A percentile compares a stretch with the other conserved stretches of the same genome.
These are phyloP conservation scores for Calonectria pteridis DNA, from an alignment of 2,329 filamentous ascomycete species.

Conservation along the genomic window DNA sequence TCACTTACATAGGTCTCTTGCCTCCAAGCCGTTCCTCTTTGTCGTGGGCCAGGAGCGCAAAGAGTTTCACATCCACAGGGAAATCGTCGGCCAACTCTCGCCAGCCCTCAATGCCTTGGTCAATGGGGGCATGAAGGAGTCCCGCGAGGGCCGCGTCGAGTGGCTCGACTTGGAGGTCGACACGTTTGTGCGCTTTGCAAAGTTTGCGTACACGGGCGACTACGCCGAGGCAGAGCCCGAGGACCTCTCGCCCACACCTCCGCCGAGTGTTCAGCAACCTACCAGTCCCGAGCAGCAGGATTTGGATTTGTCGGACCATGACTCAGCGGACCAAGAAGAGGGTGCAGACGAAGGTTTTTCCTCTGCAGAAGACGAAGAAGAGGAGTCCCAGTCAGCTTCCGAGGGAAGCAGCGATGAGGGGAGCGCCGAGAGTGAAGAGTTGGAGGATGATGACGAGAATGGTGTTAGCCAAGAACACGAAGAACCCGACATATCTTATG, in stretches of 20 bases:
- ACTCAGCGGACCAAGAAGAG: conserved; percentile 8
- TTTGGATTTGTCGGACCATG: not conserved
- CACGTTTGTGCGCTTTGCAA: conserved; percentile 45
- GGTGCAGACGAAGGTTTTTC: not conserved
- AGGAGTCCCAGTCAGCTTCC: not conserved
- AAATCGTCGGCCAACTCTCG: conserved; percentile 38
- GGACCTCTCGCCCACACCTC: not conserved
- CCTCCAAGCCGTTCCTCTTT: conserved; percentile 43
- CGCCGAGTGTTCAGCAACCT: not conserved
- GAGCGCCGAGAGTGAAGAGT: conserved; percentile 10
- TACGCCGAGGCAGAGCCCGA: conserved; percentile 37
- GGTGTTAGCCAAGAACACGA: not conserved
- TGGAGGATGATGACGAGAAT: not conserved
- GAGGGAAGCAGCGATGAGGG: not conserved
- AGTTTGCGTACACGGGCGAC: conserved; percentile 42
- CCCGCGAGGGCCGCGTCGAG: conserved; percentile 38
- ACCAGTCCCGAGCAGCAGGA: not conserved
- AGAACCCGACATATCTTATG: not conserved
- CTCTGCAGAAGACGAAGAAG: conserved; percentile 11
- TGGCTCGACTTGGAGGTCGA: conserved; percentile 42
- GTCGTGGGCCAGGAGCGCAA: conserved; percentile 37
- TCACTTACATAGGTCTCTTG: conserved; percentile 32
- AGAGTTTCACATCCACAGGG: conserved; percentile 43
- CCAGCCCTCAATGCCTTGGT: conserved; percentile 39
- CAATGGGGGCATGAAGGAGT: conserved; percentile 43